phyloP scores from a whole-genome alignment of 257 asterid species.

The Ehretia macrophylla region DNA sequence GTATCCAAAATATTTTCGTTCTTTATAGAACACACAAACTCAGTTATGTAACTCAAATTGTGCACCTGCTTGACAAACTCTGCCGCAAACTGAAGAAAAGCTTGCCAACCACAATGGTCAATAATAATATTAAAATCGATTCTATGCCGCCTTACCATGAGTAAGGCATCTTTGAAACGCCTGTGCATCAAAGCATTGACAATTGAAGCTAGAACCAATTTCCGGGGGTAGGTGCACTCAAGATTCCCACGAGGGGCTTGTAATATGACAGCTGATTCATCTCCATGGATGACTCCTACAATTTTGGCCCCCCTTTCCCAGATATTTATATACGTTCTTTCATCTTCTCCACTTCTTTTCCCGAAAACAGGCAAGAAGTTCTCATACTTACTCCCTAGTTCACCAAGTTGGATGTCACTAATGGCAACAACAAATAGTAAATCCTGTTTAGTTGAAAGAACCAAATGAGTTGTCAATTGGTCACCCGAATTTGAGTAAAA shows the following conservation, averaged over 20 bases:
- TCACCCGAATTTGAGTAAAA: constrained; percentile 77
- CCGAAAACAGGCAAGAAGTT: constrained; percentile 60
- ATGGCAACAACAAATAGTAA: constrained; percentile 71
- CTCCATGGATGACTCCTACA: constrained; percentile 83
- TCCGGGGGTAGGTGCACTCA: constrained; percentile 92
- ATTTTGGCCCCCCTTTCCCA: constrained; percentile 91
- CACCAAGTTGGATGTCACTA: constrained; percentile 55
- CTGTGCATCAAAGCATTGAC: constrained; percentile 62
- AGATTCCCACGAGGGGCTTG: constrained; percentile 93
- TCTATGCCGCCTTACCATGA: constrained; percentile 86
- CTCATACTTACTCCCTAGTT: constrained; percentile 60
- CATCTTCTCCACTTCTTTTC: constrained; percentile 49
- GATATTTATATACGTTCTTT: constrained; percentile 47
- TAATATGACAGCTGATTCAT: constrained; percentile 85
- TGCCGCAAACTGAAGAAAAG: constrained; percentile 59
- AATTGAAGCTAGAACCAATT: constrained; percentile 75
- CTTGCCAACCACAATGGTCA: constrained; percentile 84
- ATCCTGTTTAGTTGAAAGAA: constrained; percentile 83
- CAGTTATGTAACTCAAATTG: constrained; percentile 75
- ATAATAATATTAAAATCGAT: constrained; percentile 88
- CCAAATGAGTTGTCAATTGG: constrained; percentile 61
- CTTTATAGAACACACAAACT: constrained; percentile 80
- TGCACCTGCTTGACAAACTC: constrained; percentile 78
- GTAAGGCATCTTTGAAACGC: constrained; percentile 79
- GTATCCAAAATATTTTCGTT: constrained; percentile 73